Evolutionary conservation across 306 rosid genomes (phyloP).

Genomic region (Corylus americana): DNA sequence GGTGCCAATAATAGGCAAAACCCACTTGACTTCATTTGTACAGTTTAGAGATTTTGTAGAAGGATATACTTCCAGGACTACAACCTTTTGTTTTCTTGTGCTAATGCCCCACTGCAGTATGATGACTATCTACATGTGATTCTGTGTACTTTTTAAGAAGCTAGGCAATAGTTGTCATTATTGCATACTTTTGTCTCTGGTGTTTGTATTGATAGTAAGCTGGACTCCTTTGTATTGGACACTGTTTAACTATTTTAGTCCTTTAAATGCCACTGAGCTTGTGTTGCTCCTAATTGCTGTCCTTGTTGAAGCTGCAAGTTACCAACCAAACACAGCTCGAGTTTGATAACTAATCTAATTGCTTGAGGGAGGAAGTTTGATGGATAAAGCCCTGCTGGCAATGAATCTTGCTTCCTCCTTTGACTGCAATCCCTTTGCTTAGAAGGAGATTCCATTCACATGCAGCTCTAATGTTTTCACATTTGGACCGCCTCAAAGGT

Average conservation of each 20-base stretch:
- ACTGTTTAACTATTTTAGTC: neutral
- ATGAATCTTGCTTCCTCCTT: too few relatives aligned
- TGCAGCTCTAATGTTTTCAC: too few relatives aligned
- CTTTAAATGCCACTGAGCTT: neutral
- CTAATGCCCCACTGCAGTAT: conserved; percentile 1
- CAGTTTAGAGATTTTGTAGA: conserved; percentile 30
- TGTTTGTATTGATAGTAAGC: neutral
- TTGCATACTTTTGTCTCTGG: neutral
- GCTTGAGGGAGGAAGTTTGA: neutral
- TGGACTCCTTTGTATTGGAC: neutral
- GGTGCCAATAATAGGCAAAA: conserved; percentile 37
- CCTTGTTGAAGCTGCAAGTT: neutral
- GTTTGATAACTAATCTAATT: neutral
- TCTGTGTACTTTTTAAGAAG: conserved; percentile 24
- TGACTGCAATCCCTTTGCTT: too few relatives aligned
- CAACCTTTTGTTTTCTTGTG: conserved; percentile 17
- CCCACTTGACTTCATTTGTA: conserved; percentile 35
- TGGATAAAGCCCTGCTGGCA: neutral
- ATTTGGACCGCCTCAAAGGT: too few relatives aligned
- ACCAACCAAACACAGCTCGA: neutral
- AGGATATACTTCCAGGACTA: conserved; percentile 19
- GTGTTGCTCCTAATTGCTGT: neutral
- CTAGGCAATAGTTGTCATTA: neutral
- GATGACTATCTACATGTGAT: conserved; percentile 20
- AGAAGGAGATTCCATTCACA: too few relatives aligned